Evolutionary conservation across 2,329 filamentous ascomycete genomes (phyloP).

Genomic region (Ophiostoma novo-ulmi): DNA sequence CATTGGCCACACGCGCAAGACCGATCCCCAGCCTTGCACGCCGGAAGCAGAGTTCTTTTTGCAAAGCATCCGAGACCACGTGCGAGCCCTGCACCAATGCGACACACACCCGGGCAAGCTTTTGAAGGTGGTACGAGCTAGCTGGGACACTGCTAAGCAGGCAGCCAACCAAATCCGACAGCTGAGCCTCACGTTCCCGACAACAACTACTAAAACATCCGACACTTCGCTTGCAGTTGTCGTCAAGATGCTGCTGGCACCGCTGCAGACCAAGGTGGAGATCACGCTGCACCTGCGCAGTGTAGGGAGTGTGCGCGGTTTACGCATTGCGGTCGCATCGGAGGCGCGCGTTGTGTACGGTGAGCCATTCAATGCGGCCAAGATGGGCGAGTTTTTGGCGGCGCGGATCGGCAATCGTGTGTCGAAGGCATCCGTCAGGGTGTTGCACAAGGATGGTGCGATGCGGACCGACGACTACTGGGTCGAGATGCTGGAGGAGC

Average conservation of each 20-base stretch:
- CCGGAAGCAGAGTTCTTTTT: conserved; percentile 71
- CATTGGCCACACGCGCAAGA: conserved; percentile 54
- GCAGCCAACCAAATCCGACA: conserved; percentile 57
- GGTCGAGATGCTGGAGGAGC: conserved; percentile 52
- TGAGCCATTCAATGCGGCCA: conserved; percentile 68
- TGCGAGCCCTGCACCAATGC: conserved; percentile 57
- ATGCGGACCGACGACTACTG: conserved; percentile 37
- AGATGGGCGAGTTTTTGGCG: conserved; percentile 66
- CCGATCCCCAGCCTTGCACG: conserved; percentile 51
- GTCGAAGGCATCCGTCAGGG: conserved; percentile 20
- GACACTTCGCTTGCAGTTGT: conserved; percentile 61
- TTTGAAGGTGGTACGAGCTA: conserved; percentile 53
- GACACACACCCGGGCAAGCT: conserved; percentile 54
- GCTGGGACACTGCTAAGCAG: conserved; percentile 60
- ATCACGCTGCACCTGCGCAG: conserved; percentile 50
- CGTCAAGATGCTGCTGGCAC: conserved; percentile 57
- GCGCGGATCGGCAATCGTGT: conserved; percentile 46
- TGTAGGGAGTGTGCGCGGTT: conserved; percentile 3
- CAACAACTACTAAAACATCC: conserved; percentile 56
- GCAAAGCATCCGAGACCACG: conserved; percentile 62
- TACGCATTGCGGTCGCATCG: conserved; percentile 47
- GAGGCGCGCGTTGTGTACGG: conserved; percentile 66
- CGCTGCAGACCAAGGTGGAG: conserved; percentile 64
- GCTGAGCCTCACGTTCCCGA: conserved; percentile 61
- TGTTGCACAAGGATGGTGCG: conserved; percentile 32